Evolutionary conservation across 441 rosid species (phyloP), one percentile per base, ranked within the genome.

Genomic region (Adansonia madagascariensis): DNA sequence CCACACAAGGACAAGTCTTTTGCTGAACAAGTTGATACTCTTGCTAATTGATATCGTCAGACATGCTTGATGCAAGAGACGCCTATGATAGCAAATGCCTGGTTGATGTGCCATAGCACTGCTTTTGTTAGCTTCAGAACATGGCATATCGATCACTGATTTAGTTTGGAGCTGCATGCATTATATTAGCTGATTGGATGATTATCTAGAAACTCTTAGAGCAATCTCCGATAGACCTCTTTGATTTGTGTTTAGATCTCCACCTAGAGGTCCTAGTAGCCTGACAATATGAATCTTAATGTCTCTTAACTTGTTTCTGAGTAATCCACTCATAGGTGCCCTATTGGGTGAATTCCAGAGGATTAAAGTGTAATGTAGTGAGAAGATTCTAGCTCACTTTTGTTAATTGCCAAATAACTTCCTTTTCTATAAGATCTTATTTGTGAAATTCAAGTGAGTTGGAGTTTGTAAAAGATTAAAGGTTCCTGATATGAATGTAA

Each of bases 51-150:
- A 64, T 91, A 91, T 74, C 81, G 88, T 61, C 88, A 9, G 88
- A 93, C 50, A 71, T 92, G 55, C 85, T 89, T 66, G 90, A 92
- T 64, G 91, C 92, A 14, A 91, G 91, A 83, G 97, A 87, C 74
- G 82, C 84, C 56, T 88, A 82, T 8, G 81, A 91, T 66, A 88
- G 79, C 85, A 86, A 83, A 69, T 8, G 89, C 75, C 69, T n/a
- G 3, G 80, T 78, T 47, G 70, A 81, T 57, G 11, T 12, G 67
- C 66, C 59, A 4, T 67, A 65, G 64, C 50, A 11, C 3, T 56
- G 75, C 75, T 56, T 3, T 72, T 8, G 24, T 27, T 52, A 52
- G 31, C 44, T 50, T 14, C 20, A 7, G 57, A 49, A n/a, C 50
- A 41, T n/a, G 24, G 14, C 50, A 8, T 65, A 14, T n/a, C 7